Base-by-base conservation (phyloP, 208 protist species). In the Trypanosoma platydactyli region DNA sequence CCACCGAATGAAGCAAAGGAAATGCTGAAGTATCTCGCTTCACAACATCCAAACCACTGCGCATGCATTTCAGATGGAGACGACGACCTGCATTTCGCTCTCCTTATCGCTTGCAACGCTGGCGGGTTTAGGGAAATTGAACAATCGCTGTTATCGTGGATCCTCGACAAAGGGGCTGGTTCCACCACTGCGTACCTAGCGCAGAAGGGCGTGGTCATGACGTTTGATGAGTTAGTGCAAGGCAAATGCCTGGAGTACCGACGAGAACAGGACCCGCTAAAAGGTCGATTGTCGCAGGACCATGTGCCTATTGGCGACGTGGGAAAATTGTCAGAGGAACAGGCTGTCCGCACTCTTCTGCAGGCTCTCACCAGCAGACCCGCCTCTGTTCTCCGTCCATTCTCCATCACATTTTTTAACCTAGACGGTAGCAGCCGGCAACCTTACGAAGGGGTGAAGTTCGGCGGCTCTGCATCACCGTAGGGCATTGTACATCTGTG, bases 371-470 rank as follows among this genome's bases (percentile, higher is more conserved):
- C 80, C 27, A 55, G 74, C 59, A 40, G 80, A 1, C 84, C 82
- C 1, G 77, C 84, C 29, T 92, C 86, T 6, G 62, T 81, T 3
- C 71, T 86, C 71, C 71, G 79, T 5, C 83, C 87, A 24, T 92
- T 91, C 70, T 79, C 76, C 52, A 86, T 95, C n/a, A 91, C 87
- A 25, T 78, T 95, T 3, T 95, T 95, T 62, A 95, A 95, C 54
- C 69, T 95, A 16, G 90, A 95, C 64, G 90, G 87, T 30, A 86
- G 77, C 62, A 33, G 75, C 11, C 77, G 58, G 35, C 75, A 86
- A 60, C 90, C 90, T 1, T 95, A 94, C 64, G 71, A 95, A 56
- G 90, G 90, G 35, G 90, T 95, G 9, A 95, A 95, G 64, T 91
- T 95, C 59, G 90, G 90, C 54, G 90, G 89, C 41, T 33, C 40